These are phyloP conservation scores for Linum lewisii DNA, from an alignment of 345 rosid genomes.

Conservation along the genomic window DNA sequence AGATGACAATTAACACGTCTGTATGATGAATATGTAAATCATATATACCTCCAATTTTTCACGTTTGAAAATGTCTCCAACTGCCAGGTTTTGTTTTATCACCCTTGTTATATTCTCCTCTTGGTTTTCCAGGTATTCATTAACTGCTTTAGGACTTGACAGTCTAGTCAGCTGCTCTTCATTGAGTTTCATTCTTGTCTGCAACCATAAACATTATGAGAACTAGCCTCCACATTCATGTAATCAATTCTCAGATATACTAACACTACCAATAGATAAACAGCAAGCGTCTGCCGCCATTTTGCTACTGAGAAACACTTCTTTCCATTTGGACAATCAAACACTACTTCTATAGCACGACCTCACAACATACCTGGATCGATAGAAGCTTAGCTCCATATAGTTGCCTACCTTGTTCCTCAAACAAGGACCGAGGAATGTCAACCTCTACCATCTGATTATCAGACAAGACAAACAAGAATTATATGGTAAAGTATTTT, in stretches of 20 bases:
- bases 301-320: too few relatives aligned
- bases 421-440: constrained; percentile 75
- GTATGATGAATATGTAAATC: background rate
- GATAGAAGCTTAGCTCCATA: constrained; percentile 83
- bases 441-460: constrained; percentile 86
- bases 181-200: constrained; percentile 66
- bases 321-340: too few relatives aligned
- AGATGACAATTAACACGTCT: too few relatives aligned
- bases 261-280: background rate
- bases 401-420: constrained; percentile 92
- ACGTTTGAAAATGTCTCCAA: constrained; percentile 69
- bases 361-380: constrained; percentile 48
- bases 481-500: background rate
- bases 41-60: constrained; percentile 60
- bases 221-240: background rate
- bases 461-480: background rate
- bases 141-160: constrained; percentile 74
- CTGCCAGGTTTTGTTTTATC: constrained; percentile 65
- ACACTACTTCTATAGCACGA: too few relatives aligned
- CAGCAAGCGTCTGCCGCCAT: too few relatives aligned
- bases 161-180: constrained; percentile 71
- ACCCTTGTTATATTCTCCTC: constrained; percentile 47
- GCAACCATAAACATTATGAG: constrained; percentile 15
- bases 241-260: background rate
- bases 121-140: constrained; percentile 62